Evolutionary conservation across 176 grass and related monocot species (phyloP), one percentile per base, ranked within the genome.

Genomic region (Metroxylon sagu): DNA sequence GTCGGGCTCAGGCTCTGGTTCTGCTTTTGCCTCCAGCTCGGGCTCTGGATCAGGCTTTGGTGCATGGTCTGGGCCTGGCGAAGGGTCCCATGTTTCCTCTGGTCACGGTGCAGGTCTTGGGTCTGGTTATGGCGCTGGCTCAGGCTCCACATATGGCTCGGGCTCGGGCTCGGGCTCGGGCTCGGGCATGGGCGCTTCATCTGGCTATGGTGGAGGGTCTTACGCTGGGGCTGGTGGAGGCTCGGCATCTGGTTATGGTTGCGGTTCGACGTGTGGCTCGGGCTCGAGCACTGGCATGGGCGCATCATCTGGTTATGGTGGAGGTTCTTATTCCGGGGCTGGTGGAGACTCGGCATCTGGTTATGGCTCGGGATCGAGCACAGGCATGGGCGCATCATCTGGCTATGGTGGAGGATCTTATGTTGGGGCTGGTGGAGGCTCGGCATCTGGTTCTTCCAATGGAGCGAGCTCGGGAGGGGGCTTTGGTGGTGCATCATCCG

Each of bases 21-120:
- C 39, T 4, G 85, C 16, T 5, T 80, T 3, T 74, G 69, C 31
- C 35, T 43, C 35, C 35, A 71, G 60, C 0, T 71, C 70, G 8
- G 76, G 85, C 4, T 70, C 65, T 14, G 76, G 68, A 16, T 62
- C 68, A 8, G 72, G 80, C 30, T 74, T 57, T 0, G 69, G 80
- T 7, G 28, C 14, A 14, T 79, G 85, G 25, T 77, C 73, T 5
- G 70, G 73, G 0, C 59, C 64, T 1, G 17, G 21, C 0, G 52
- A 49, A 25, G 62, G 73, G 48, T 69, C 59, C 2, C 12, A 61
- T 1, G 75, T 5, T 4, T 59, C 51, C 1, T 14, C 63, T 4
- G 85, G 64, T 4, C 49, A 61, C 0, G 64, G 53, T 64, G 53
- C 51, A 0, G 63, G 60, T 35, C 52, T 31, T 7, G 83, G 77